Evolutionary conservation across 495 filamentous ascomycete species (phyloP).

Genomic region (Articulospora tetracladia): DNA sequence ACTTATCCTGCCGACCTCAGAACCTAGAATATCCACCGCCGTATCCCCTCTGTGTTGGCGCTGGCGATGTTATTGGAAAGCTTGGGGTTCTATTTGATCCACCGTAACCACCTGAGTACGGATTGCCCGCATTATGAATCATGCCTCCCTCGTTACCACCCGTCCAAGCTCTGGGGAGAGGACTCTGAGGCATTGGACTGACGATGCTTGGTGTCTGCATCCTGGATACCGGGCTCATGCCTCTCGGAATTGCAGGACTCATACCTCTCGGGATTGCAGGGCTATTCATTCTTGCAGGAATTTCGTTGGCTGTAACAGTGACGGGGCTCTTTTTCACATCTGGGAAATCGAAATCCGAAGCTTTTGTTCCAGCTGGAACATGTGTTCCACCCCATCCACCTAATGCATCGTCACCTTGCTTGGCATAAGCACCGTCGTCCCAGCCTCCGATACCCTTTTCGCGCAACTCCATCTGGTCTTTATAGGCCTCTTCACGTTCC

Average conservation of each 20-base stretch:
- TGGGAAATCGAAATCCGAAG: constrained; percentile 1
- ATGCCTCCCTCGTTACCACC: constrained; percentile 17
- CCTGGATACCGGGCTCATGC: constrained; percentile 2
- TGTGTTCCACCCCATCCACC: constrained; percentile 25
- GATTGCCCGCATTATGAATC: constrained; percentile 12
- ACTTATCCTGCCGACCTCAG: not conserved
- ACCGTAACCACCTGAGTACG: constrained; percentile 15
- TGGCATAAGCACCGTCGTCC: constrained; percentile 14
- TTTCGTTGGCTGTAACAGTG: constrained; percentile 7
- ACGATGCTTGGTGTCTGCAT: constrained; percentile 4
- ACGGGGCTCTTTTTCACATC: constrained; percentile 2
- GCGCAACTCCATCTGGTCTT: constrained; percentile 22
- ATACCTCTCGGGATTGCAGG: not conserved
- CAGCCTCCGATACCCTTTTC: constrained; percentile 26
- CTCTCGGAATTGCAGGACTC: constrained; percentile 3
- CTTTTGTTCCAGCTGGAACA: constrained; percentile 3
- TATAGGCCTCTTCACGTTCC: constrained; percentile 20
- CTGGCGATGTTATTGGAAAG: not conserved
- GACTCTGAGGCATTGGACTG: constrained; percentile 10
- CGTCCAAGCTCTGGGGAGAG: constrained; percentile 7
- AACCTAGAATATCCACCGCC: constrained; percentile 6
- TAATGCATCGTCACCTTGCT: constrained; percentile 23
- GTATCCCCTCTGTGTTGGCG: constrained; percentile 11
- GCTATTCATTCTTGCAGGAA: constrained; percentile 11
- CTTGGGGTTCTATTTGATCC: constrained; percentile 8